phyloP scores from a whole-genome alignment of 106 monocot genomes.

The Agapanthus africanus region DNA sequence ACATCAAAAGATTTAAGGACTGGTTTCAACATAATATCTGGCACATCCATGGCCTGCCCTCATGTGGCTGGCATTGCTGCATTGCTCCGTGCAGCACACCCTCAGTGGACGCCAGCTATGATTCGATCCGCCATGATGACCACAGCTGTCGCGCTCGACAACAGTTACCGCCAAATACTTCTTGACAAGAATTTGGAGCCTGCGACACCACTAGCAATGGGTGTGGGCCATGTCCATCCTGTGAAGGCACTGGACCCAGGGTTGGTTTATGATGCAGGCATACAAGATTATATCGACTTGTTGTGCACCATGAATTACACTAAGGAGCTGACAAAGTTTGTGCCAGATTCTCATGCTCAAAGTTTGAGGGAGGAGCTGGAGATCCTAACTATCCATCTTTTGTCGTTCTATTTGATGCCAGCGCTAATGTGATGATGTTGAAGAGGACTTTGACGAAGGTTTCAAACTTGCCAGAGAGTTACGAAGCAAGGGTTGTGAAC shows the following conservation, averaged over 20 bases:
- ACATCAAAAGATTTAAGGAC: not conserved
- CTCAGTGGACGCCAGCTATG: conserved; percentile 37
- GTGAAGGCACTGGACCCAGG: conserved; percentile 32
- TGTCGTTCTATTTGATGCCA: conserved; percentile 22
- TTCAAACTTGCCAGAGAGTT: conserved; percentile 1
- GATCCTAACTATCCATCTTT: conserved; percentile 45
- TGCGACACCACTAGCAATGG: conserved; percentile 15
- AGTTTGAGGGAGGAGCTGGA: conserved; percentile 6
- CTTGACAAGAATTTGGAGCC: conserved; percentile 9
- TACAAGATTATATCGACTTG: conserved; percentile 26
- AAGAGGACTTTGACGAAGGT: conserved; percentile 13
- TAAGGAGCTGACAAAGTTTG: conserved; percentile 3
- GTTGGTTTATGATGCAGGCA: conserved; percentile 21
- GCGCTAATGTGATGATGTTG: not conserved
- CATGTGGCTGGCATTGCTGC: conserved; percentile 43
- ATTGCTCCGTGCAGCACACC: conserved; percentile 21
- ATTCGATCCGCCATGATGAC: conserved; percentile 46
- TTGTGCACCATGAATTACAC: conserved; percentile 34
- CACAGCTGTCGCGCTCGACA: conserved; percentile 24
- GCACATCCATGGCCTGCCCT: conserved; percentile 49
- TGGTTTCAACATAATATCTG: conserved; percentile 32
- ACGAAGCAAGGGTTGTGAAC: conserved; percentile 7
- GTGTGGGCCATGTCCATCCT: conserved; percentile 28
- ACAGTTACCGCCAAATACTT: conserved; percentile 14
- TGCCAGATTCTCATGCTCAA: conserved; percentile 4